These are phyloP conservation scores for Pythium plurisporium DNA, from an alignment of 352 stramenopile genomes.

Conservation along the genomic window DNA sequence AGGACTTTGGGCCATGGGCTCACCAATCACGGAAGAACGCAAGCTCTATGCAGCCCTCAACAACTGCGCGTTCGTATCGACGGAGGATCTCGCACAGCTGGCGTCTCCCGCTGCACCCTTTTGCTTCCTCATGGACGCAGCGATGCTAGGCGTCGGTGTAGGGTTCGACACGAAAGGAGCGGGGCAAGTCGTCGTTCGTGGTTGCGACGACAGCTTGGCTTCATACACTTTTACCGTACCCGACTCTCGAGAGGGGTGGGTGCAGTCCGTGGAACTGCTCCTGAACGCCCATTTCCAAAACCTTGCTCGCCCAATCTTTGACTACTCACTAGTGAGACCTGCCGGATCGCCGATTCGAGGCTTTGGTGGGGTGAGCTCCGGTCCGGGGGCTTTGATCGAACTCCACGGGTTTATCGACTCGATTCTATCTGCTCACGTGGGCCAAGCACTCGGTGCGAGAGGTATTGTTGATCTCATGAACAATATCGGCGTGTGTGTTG, in stretches of 20 bases:
- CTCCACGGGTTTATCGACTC: slow-evolving; percentile 66
- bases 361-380: slow-evolving; percentile 89
- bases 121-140: slow-evolving; percentile 94
- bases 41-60: slow-evolving; percentile 88
- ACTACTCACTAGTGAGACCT: slow-evolving; percentile 82
- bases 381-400: slow-evolving; percentile 61
- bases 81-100: slow-evolving; percentile 56
- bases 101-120: slow-evolving; percentile 76
- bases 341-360: slow-evolving; percentile 83
- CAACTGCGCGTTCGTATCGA: slow-evolving; percentile 94
- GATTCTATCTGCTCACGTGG: slow-evolving; percentile 47
- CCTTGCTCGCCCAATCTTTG: slow-evolving; percentile 41
- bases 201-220: slow-evolving; percentile 21
- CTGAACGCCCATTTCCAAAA: slow-evolving; percentile 84
- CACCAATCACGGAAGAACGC: slow-evolving; percentile 84
- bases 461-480: slow-evolving; percentile 94
- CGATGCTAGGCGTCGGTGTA: slow-evolving; percentile 92
- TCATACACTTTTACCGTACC: slow-evolving; percentile 33
- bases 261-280: slow-evolving; percentile 76
- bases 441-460: slow-evolving; percentile 51
- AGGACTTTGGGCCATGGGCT: slow-evolving; percentile 93
- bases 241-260: slow-evolving; percentile 83
- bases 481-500: slow-evolving; percentile 85
- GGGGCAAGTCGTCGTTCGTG: slow-evolving; percentile 42
- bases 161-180: slow-evolving; percentile 92